phyloP scores from a whole-genome alignment of 257 asterid genomes.

The Nicotiana attenuata region DNA sequence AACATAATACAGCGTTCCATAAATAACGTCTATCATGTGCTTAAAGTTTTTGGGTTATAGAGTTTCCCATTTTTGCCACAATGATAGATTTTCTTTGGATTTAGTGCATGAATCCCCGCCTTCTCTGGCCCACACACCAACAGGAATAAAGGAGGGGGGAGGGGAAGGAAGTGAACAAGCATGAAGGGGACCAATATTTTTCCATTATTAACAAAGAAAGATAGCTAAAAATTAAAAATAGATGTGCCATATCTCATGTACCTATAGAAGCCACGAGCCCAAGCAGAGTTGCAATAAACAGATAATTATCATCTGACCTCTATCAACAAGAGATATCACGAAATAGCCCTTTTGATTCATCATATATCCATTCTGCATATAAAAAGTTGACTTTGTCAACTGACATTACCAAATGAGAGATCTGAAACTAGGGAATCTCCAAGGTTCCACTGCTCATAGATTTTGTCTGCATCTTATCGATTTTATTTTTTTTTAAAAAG shows the following conservation, averaged over 20 bases:
- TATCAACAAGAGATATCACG: conserved; percentile 70
- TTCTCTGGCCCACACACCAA: not conserved
- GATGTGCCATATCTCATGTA: not conserved
- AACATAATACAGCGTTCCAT: not conserved
- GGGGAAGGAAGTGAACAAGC: not conserved
- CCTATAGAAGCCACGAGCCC: not conserved
- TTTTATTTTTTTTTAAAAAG: not conserved
- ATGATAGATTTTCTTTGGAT: not conserved
- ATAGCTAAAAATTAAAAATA: not conserved
- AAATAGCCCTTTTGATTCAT: conserved; percentile 81
- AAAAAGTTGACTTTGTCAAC: not conserved
- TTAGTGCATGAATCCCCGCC: not conserved
- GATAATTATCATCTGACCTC: not conserved
- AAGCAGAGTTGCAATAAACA: not conserved
- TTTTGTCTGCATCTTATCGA: not conserved
- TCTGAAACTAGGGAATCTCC: not conserved
- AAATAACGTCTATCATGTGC: not conserved
- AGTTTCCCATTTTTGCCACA: conserved; percentile 4
- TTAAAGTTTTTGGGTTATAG: not conserved
- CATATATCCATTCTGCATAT: conserved; percentile 91
- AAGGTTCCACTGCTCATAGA: not conserved
- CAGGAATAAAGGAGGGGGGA: not conserved
- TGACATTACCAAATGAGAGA: not conserved
- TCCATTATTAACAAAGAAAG: not conserved
- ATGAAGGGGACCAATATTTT: not conserved